These are phyloP conservation scores for Cucumis melo DNA, from an alignment of 306 rosid species.

Conservation along the genomic window DNA sequence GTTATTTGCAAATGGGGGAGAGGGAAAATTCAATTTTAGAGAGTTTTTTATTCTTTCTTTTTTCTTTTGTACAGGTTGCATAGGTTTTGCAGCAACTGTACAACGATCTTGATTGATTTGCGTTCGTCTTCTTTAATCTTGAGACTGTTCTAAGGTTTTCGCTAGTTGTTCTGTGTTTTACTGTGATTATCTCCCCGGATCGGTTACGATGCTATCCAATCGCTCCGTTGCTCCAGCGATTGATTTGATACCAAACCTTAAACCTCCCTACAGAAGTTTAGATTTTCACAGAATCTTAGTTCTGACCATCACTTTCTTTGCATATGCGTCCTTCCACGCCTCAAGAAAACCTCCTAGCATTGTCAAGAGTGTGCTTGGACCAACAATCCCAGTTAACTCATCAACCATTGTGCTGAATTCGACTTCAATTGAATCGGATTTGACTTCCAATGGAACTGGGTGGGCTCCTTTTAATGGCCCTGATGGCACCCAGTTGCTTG, in stretches of 20 bases:
- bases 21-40: not conserved
- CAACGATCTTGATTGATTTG: not conserved
- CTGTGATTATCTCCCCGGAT: not conserved
- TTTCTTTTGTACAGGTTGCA: not conserved
- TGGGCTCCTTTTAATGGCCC: conserved; percentile 81
- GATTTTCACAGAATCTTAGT: conserved; percentile 49
- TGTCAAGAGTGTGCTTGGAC: conserved; percentile 84
- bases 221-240: conserved; percentile 43
- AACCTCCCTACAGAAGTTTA: conserved; percentile 65
- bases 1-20: not conserved
- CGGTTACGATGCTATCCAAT: conserved; percentile 32
- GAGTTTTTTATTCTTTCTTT: not conserved
- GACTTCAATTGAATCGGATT: conserved; percentile 6
- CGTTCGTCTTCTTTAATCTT: not conserved
- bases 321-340: conserved; percentile 83
- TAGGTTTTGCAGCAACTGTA: not conserved
- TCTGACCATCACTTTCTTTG: conserved; percentile 49
- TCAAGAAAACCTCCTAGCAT: conserved; percentile 87
- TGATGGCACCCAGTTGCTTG: conserved; percentile 55
- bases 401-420: conserved; percentile 23
- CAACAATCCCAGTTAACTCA: conserved; percentile 31
- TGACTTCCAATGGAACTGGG: conserved; percentile 30
- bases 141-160: not conserved
- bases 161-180: not conserved
- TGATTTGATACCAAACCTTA: conserved; percentile 40